Base-by-base conservation (phyloP, 352 stramenopile genomes). In the Blastocystis sp. region DNA sequence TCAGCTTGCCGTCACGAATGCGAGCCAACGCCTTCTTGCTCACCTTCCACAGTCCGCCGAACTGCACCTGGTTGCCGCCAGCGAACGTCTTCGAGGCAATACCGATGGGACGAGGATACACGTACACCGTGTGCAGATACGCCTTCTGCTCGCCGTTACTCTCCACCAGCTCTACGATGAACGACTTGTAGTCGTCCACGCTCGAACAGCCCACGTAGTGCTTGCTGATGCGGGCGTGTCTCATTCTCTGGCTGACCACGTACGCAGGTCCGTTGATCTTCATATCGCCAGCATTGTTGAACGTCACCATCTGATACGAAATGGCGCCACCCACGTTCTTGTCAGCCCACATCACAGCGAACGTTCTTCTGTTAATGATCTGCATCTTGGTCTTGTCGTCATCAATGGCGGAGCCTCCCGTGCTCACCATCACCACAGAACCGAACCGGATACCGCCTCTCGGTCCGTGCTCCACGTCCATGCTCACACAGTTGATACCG, bases 101-200 rank as follows among this genome's bases (percentile, higher is more conserved):
- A 81, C 69, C 69, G 42, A 81, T 67, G 49, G 69, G 69, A 48
- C 69, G 49, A 67, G 69, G 69, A 18, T 67, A 63, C 24, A 67
- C 49, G 34, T 63, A 81, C 27, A 42, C 44, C 18, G 54, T 81
- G 9, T 81, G 69, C 38, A 81, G 49, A 18, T 63, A 67, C 4
- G 69, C 69, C 34, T 57, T 4, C 4, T 16, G 21, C 32, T 63
- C 42, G 18, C 34, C 21, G 38, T 81, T 29, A 51, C 14, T 40
- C 61, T 51, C 14, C 14, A 46, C 29, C 24, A 73, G 9, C 54
- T 67, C 49, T 36, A 81, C 61, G 32, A 81, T 81, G 27, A 34
- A 40, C 4, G 54, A 67, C 49, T 63, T 67, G 69, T 67, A 81
- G 40, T 81, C 34, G 42, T 81, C 49, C 34, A 81, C 34, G 21